Percentiles rank a stretch among this genome's conserved stretches.
phyloP scores from a whole-genome alignment of 1,139 yeast species.

The Magnusiomyces tetraspermus region DNA sequence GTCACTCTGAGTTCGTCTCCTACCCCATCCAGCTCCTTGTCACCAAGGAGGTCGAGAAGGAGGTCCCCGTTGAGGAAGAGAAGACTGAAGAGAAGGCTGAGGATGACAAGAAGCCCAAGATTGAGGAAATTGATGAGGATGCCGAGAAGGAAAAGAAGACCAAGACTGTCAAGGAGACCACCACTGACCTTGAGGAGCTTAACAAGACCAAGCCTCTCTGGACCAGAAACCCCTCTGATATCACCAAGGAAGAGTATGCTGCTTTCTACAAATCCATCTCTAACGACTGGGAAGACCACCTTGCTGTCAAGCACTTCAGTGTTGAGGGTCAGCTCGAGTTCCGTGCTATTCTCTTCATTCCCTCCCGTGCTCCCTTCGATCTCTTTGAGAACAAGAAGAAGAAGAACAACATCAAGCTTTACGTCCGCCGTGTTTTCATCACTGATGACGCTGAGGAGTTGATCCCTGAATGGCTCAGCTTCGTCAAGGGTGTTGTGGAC shows the following conservation, averaged over 20 bases:
- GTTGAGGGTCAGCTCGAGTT: conserved; percentile 99
- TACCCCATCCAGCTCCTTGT: conserved; percentile 98
- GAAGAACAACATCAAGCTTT: conserved; percentile 97
- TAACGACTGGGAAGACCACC: conserved; percentile 99
- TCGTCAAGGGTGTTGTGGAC: conserved; percentile 98
- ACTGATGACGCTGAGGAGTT: conserved; percentile 99
- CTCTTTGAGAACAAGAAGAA: conserved; percentile 95
- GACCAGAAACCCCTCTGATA: conserved; percentile 98
- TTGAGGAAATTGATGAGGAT: conserved; percentile 61
- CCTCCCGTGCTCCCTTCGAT: conserved; percentile 99
- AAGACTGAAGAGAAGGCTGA: conserved; percentile 42
- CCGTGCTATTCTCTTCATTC: conserved; percentile 94
- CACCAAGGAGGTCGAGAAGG: conserved; percentile 97
- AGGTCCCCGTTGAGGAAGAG: conserved; percentile 30
- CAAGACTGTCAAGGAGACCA: conserved; percentile 79
- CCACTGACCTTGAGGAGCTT: conserved; percentile 89
- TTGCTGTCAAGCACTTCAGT: conserved; percentile 98
- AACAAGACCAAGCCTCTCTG: conserved; percentile 99
- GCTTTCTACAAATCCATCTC: conserved; percentile 99
- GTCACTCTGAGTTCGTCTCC: conserved; percentile 98
- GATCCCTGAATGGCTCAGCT: conserved; percentile 97
- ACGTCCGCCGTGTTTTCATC: conserved; percentile 98
- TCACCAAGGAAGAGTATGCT: conserved; percentile 96
- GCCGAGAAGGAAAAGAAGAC: conserved; percentile 56
- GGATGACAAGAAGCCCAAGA: conserved; percentile 57